phyloP scores from a whole-genome alignment of 2,329 filamentous ascomycete genomes.

The Colletotrichum ledebouriae region DNA sequence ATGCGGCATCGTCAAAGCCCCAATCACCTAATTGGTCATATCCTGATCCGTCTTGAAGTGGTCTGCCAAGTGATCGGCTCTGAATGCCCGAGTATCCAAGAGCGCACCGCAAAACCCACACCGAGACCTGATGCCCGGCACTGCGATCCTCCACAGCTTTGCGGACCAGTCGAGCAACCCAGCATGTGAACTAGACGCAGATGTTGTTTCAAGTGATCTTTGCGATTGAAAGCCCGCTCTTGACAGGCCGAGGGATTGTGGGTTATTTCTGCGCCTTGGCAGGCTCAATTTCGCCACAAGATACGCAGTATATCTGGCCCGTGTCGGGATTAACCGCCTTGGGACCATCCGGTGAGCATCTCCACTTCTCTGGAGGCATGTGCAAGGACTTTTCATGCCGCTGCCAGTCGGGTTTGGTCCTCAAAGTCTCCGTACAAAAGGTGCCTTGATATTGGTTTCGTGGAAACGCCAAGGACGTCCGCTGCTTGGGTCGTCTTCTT shows the following conservation, averaged over 20 bases:
- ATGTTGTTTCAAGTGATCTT: conserved; percentile 60
- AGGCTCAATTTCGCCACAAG: conserved; percentile 53
- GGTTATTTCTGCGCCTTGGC: conserved; percentile 49
- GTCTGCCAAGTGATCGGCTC: conserved; percentile 54
- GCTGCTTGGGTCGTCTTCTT: conserved; percentile 23
- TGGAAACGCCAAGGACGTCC: conserved; percentile 24
- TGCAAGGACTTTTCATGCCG: conserved; percentile 65
- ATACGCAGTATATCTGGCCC: conserved; percentile 50
- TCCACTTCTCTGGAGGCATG: conserved; percentile 62
- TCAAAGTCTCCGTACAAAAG: conserved; percentile 61
- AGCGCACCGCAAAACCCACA: conserved; percentile 55
- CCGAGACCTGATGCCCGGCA: conserved; percentile 44
- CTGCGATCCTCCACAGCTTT: conserved; percentile 14
- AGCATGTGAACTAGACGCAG: conserved; percentile 43
- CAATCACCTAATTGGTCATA: conserved; percentile 57
- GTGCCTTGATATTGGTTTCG: conserved; percentile 54
- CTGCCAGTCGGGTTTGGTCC: conserved; percentile 60
- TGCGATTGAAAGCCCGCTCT: conserved; percentile 60
- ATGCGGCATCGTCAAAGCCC: conserved; percentile 53
- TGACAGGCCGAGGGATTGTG: conserved; percentile 61
- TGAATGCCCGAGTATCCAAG: conserved; percentile 51
- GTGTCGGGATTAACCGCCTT: conserved; percentile 52
- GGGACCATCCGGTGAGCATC: conserved; percentile 48
- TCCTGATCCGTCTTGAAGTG: conserved; percentile 55
- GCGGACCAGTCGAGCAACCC: conserved; percentile 10